phyloP scores from a whole-genome alignment of 2,329 filamentous ascomycete species.

The Colletotrichum sp. region DNA sequence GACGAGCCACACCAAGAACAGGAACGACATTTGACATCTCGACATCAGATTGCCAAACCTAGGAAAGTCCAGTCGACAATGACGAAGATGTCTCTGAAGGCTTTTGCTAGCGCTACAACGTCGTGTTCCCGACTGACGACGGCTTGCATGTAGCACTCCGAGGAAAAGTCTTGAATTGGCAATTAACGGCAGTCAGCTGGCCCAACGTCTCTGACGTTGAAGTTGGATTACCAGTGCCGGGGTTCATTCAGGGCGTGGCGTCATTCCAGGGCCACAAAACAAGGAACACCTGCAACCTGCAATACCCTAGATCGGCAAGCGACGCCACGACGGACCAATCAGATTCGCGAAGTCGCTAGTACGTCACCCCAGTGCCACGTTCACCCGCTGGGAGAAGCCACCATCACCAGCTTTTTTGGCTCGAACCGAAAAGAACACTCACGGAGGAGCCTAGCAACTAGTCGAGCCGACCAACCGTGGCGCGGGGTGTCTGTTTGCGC shows the following conservation, averaged over 20 bases:
- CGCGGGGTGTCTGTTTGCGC: background rate
- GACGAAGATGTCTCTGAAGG: background rate
- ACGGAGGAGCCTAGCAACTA: background rate
- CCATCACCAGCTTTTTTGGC: constrained; percentile 1
- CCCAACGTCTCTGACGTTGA: constrained; percentile 7
- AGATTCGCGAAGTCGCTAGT: background rate
- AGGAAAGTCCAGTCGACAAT: background rate
- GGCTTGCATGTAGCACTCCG: background rate
- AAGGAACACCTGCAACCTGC: constrained; percentile 15
- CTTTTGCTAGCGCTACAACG: background rate
- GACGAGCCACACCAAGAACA: background rate
- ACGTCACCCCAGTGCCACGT: constrained; percentile 1
- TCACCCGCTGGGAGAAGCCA: background rate
- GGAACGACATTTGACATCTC: background rate
- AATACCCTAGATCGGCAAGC: constrained; percentile 14
- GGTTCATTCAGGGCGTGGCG: constrained; percentile 14
- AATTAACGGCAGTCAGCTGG: constrained; percentile 7
- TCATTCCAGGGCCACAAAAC: constrained; percentile 19
- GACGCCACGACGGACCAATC: constrained; percentile 7
- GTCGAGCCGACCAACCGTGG: constrained; percentile 9
- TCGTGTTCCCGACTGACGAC: background rate
- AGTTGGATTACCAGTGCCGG: background rate
- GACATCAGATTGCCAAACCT: background rate
- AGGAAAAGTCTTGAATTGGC: background rate
- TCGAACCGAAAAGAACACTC: background rate